These are phyloP conservation scores for Calonectria pteridis DNA, from an alignment of 2,329 filamentous ascomycete species.

Conservation along the genomic window DNA sequence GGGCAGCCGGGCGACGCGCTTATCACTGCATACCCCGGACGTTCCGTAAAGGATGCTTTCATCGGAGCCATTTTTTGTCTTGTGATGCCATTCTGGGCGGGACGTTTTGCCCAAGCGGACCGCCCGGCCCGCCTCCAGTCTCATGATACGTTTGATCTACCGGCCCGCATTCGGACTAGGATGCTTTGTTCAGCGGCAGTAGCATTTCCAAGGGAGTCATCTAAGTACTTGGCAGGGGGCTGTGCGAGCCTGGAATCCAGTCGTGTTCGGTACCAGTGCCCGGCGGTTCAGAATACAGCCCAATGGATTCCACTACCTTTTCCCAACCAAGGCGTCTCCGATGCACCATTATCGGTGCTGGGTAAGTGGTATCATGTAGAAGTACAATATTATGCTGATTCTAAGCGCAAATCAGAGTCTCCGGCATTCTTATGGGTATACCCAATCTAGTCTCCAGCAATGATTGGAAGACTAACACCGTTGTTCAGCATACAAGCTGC, in stretches of 20 bases:
- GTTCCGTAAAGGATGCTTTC: too few relatives aligned
- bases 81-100: background rate
- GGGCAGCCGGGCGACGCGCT: background rate
- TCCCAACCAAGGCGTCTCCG: conserved; percentile 15
- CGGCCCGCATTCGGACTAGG: conserved; percentile 1
- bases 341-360: conserved; percentile 37
- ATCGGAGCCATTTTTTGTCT: background rate
- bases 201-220: background rate
- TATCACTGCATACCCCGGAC: background rate
- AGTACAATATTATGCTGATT: background rate
- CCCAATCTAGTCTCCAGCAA: background rate
- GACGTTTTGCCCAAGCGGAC: background rate
- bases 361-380: conserved; percentile 12
- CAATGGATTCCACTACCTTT: background rate
- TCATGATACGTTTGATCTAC: background rate
- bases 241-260: background rate
- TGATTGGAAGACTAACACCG: background rate
- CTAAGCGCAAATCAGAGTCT: background rate
- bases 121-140: conserved; percentile 5
- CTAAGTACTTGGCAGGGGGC: conserved; percentile 9
- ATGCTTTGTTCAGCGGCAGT: background rate
- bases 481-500: conserved; percentile 36
- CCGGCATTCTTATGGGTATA: conserved; percentile 27
- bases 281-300: background rate
- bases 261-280: too few relatives aligned